Base-by-base conservation (phyloP, 495 filamentous ascomycete species). In the Polyplosphaeria fusca region DNA sequence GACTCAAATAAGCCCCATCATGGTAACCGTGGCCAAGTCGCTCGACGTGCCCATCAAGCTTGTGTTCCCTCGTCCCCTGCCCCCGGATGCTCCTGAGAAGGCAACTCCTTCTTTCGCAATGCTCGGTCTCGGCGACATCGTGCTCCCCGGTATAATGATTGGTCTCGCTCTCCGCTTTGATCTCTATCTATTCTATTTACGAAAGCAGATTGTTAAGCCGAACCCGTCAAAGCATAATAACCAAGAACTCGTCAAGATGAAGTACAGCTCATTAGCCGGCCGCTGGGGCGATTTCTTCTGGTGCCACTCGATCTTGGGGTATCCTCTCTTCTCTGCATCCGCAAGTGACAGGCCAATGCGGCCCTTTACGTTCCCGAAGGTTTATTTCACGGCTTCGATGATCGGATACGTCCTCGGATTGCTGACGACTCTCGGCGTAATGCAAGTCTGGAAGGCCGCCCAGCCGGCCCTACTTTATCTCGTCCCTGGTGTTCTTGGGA, bases 1-100 rank as follows among this genome's bases (percentile, higher is more conserved):
- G 28, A 62, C n/a, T n/a, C n/a, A n/a, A n/a, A n/a, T 63, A 26
- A 76, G 64, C 0, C 93, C 93, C 1, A 77, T 93, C 65, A 98
- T 98, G 93, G 86, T 96, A 11, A 92, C 91, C 0, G 93, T 98
- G 23, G 93, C 93, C 11, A 95, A 83, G 9, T 83, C 82, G 30
- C 75, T 98, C 24, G 93, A 98, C 67, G 86, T 92, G 2, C 93
- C 93, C 0, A 95, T 96, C 67, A 97, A 96, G 64, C 82, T 98
- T 1, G 75, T 95, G 0, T 95, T 96, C 61, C 86, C 88, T 18
- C 81, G 87, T 13, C 82, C 86, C 0, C 59, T 76, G 2, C 66
- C 64, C 16, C 68, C 74, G 1, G 66, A 62, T 37, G 66, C 72
- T 3, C 71, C 74, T 22, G 67, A 75, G 14, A 20, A 52, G 67